Percentiles rank a stretch among this genome's conserved stretches.
phyloP scores from a whole-genome alignment of 2,329 filamentous ascomycete species.

The Aspergillus intermedius region DNA sequence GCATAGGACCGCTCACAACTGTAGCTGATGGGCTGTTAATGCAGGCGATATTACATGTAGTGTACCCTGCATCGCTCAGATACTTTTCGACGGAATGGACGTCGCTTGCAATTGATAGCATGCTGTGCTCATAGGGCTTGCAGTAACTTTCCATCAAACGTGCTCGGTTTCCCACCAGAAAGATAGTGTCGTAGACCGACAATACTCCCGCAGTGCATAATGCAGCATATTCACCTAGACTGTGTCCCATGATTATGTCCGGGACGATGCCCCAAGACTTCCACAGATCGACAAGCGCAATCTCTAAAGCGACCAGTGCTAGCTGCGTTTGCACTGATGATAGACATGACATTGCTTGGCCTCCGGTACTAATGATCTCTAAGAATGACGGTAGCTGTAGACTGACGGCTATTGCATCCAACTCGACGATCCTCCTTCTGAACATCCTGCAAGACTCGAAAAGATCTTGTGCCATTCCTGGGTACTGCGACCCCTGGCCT shows the following conservation, averaged over 20 bases:
- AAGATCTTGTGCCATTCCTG: slow-evolving; percentile 20
- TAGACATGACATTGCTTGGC: not conserved
- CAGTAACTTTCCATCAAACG: slow-evolving; percentile 15
- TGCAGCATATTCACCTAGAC: slow-evolving; percentile 28
- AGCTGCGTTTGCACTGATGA: not conserved
- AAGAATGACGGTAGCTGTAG: not conserved
- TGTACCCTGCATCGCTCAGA: not conserved
- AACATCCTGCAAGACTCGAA: not conserved
- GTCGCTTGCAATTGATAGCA: slow-evolving; percentile 3
- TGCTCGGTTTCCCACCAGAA: slow-evolving; percentile 21
- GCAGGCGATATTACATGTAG: not conserved
- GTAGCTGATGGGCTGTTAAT: not conserved
- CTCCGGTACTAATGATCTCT: not conserved
- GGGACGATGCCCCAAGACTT: slow-evolving; percentile 14
- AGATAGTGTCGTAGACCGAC: slow-evolving; percentile 17
- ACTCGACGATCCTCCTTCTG: not conserved
- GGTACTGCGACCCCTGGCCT: slow-evolving; percentile 34
- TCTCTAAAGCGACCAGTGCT: slow-evolving; percentile 5
- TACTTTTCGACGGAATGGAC: not conserved
- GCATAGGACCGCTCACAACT: not conserved
- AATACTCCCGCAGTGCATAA: slow-evolving; percentile 20
- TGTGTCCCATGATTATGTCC: slow-evolving; percentile 21
- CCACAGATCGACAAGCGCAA: slow-evolving; percentile 12
- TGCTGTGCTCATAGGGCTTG: slow-evolving; percentile 9
- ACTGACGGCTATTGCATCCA: not conserved